These are phyloP conservation scores for Isoetes taiwanensis DNA, from an alignment of 75 land plant species.

Conservation along the genomic window DNA sequence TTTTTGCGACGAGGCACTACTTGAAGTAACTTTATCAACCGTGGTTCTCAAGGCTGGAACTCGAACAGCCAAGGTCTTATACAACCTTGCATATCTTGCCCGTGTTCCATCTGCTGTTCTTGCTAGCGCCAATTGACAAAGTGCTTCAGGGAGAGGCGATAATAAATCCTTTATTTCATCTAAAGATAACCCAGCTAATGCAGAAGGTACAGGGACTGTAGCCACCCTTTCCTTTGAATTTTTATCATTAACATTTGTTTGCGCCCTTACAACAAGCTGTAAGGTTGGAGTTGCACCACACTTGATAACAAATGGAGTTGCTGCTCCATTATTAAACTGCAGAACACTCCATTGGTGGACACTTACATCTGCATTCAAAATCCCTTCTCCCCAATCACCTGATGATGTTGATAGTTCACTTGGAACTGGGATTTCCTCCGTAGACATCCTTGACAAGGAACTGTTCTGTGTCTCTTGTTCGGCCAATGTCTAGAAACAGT, in stretches of 20 bases:
- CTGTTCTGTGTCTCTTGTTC: no score
- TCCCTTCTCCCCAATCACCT: conserved; percentile 14
- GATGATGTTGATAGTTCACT: conserved; percentile 9
- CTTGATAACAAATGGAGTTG: conserved; percentile 83
- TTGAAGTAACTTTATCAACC: conserved; percentile 48
- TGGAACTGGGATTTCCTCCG: conserved; percentile 12
- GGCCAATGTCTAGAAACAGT: no score
- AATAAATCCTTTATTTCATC: conserved; percentile 73
- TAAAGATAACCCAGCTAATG: conserved; percentile 49
- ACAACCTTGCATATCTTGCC: conserved; percentile 75
- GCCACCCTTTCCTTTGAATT: conserved; percentile 61
- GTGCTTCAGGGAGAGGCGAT: conserved; percentile 64
- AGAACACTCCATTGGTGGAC: conserved; percentile 93
- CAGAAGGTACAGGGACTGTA: conserved; percentile 60
- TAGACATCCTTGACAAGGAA: background rate
- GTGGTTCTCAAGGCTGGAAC: conserved; percentile 64
- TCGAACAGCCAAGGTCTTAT: conserved; percentile 74
- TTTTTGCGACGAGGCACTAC: no score
- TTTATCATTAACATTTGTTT: conserved; percentile 60
- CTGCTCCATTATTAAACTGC: conserved; percentile 90
- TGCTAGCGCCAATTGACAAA: conserved; percentile 77
- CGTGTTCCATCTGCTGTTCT: conserved; percentile 91
- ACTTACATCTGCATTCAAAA: conserved; percentile 28
- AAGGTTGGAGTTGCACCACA: conserved; percentile 80
- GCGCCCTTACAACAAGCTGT: conserved; percentile 88